Evolutionary conservation across 768 basidiomycete species (phyloP), one percentile per base, ranked within the genome.

Genomic region (Hortiboletus flavorubellus): DNA sequence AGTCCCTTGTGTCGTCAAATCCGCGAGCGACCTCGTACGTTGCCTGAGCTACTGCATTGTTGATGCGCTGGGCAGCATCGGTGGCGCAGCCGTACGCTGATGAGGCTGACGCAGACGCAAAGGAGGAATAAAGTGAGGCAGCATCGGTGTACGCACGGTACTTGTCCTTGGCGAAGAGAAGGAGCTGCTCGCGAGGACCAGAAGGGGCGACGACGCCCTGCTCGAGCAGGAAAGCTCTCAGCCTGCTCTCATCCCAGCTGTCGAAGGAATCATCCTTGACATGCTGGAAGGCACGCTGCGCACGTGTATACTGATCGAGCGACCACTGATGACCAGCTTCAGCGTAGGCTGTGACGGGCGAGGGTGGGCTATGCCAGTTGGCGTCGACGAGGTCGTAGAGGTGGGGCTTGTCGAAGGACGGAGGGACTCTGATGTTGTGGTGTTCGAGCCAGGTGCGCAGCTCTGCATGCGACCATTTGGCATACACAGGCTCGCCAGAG

Each of bases 201-300:
- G 81, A 79, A 14, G 95, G 94, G 7, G 86, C 81, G 47, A 98
- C 83, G 56, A 96, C 77, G 40, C 94, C 94, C 61, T 96, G 88
- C 64, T 90, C 82, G 51, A 97, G 81, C 11, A 98, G 78, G 73
- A 88, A 96, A 59, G 89, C 77, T 64, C 94, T 83, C 21, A 97
- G 77, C 30, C 79, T 79, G 12, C 83, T 85, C 64, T 98, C 94
- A 67, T 90, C 84, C 93, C 93, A 98, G 2, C 77, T 74, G 58
- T 94, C 89, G 58, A 91, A 86, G 9, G 83, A 70, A 23, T 78
- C 72, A 3, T 85, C 83, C 54, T 81, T 82, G 57, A 88, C 40
- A 55, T 83, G 73, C 16, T 76, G 62, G 59, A 90, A 91, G 4
- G 77, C 72, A 56, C 80, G 76, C 67, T 91, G 89, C 1, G 87